Percentiles rank a stretch among this genome's conserved stretches.
These are phyloP conservation scores for Sugiyamaella marilandica DNA, from an alignment of 805 yeast species.

Conservation along the genomic window DNA sequence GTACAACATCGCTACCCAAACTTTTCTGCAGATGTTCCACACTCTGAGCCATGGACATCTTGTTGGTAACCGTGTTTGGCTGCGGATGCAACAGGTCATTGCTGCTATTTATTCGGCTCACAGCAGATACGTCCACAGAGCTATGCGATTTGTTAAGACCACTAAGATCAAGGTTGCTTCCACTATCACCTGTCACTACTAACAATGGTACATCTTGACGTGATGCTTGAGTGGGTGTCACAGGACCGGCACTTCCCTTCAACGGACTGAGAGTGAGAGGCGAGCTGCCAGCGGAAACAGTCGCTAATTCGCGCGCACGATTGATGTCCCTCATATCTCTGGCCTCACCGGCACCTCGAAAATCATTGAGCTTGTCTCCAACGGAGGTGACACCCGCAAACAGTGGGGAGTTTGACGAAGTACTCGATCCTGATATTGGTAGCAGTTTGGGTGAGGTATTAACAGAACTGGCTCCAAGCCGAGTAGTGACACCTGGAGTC, in stretches of 20 bases:
- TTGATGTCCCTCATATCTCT: not conserved
- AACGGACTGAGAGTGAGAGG: not conserved
- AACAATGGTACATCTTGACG: not conserved
- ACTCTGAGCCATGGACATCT: constrained; percentile 12
- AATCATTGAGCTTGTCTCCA: not conserved
- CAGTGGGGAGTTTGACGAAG: not conserved
- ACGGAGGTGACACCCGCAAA: not conserved
- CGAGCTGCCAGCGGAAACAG: not conserved
- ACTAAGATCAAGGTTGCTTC: not conserved
- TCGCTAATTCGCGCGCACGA: not conserved
- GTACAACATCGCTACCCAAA: constrained; percentile 18
- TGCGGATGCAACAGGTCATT: not conserved
- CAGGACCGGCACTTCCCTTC: not conserved
- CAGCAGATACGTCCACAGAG: not conserved
- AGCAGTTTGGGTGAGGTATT: constrained; percentile 1
- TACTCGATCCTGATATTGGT: not conserved
- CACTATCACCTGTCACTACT: not conserved
- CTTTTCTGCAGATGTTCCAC: constrained; percentile 15
- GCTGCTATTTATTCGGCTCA: not conserved
- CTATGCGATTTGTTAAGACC: not conserved
- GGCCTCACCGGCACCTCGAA: not conserved
- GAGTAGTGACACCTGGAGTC: not conserved
- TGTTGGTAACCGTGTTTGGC: not conserved
- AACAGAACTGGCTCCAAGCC: not conserved
- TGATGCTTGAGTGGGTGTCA: no score